phyloP scores from a whole-genome alignment of 208 protist genomes.

The Crithidia expoeki region DNA sequence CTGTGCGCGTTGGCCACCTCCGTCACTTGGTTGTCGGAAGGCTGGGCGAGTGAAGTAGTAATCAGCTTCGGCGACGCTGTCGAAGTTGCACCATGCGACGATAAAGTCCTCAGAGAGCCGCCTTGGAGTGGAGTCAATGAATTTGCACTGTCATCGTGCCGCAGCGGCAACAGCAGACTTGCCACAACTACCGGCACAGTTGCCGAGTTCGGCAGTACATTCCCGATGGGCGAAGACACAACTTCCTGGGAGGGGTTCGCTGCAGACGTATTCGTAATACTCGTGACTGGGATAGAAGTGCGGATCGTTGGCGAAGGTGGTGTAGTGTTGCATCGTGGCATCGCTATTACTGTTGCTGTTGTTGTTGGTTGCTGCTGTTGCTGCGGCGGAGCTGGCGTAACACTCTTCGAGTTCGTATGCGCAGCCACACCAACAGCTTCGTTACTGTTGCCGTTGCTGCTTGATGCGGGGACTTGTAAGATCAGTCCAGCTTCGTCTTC shows the following conservation, averaged over 20 bases:
- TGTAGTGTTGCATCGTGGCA: not conserved
- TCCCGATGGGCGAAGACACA: slow-evolving; percentile 7
- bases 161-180: not conserved
- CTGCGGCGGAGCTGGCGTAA: not conserved
- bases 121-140: slow-evolving; percentile 8
- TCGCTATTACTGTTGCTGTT: not conserved
- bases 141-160: not conserved
- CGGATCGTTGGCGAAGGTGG: slow-evolving; percentile 4
- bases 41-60: not conserved
- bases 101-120: not conserved
- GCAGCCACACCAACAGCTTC: no score
- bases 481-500: slow-evolving; percentile 17
- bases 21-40: not conserved
- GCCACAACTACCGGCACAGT: slow-evolving; percentile 7
- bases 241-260: not conserved
- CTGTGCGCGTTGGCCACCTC: not conserved
- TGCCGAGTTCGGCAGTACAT: not conserved
- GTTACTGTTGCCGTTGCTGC: not conserved
- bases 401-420: not conserved
- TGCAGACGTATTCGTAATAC: not conserved
- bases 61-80: not conserved
- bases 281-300: no score
- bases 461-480: not conserved
- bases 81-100: not conserved
- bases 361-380: not conserved